Conservation (phyloP, 371 early-diverging fungal genomes). For the Zychaea mexicana region DNA sequence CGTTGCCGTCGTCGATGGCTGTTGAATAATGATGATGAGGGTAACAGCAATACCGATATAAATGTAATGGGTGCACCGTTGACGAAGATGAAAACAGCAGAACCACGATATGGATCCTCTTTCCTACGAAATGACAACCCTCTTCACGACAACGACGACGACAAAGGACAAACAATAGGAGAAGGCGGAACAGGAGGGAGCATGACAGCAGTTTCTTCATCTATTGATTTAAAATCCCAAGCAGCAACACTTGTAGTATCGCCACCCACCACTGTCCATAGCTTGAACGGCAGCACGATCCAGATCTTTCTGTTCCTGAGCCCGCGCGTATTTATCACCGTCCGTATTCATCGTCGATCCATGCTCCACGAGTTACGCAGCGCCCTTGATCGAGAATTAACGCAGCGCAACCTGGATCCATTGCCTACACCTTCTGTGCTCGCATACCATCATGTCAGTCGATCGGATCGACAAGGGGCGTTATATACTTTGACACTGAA, state of each 20-base stretch:
- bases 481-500: slow-evolving; percentile 13
- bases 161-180: too few species aligned
- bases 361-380: slow-evolving; percentile 4
- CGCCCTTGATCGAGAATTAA: slow-evolving; percentile 1
- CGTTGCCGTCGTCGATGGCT: background rate
- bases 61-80: too few species aligned
- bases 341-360: background rate
- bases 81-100: too few species aligned
- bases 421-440: slow-evolving; percentile 14
- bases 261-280: background rate
- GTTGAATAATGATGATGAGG: background rate
- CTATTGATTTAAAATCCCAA: background rate
- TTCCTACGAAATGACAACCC: too few species aligned
- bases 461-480: slow-evolving; percentile 12
- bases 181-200: background rate
- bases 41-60: background rate
- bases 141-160: too few species aligned
- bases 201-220: background rate
- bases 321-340: slow-evolving; percentile 1
- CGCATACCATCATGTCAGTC: slow-evolving; percentile 13
- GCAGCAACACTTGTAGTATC: background rate
- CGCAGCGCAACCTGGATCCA: background rate
- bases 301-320: slow-evolving; percentile 8
- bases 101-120: too few species aligned
- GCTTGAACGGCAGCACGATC: background rate